Conservation (phyloP, 108 stramenopile species). For the Skeletonema grethae region DNA sequence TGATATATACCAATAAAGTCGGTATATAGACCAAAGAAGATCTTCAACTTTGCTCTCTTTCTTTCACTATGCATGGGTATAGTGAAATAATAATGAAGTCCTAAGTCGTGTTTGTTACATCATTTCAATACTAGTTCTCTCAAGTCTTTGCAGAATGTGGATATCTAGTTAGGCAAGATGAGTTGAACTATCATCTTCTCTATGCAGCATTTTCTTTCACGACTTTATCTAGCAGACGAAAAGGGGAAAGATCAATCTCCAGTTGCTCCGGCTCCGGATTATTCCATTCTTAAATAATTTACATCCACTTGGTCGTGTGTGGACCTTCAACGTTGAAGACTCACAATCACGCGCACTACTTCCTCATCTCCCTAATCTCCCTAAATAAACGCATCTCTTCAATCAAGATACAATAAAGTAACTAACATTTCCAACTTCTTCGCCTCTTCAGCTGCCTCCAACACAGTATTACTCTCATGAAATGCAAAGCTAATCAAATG, state of each 20-base stretch:
- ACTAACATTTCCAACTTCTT: conserved; percentile 89
- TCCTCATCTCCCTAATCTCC: neutral
- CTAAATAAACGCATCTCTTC: conserved; percentile 11
- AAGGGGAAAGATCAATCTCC: neutral
- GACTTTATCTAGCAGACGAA: neutral
- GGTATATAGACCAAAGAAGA: no score
- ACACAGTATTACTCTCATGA: conserved; percentile 90
- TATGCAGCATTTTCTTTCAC: no score
- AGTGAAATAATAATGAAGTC: conserved; percentile 1
- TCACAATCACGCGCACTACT: neutral
- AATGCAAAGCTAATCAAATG: conserved; percentile 94
- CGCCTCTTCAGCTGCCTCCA: conserved; percentile 88
- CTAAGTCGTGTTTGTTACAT: neutral
- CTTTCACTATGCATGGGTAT: neutral
- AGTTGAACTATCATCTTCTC: neutral
- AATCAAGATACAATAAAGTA: conserved; percentile 87
- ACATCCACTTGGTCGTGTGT: neutral
- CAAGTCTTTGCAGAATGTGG: neutral
- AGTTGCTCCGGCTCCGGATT: neutral
- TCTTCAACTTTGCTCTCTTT: neutral
- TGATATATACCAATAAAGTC: neutral
- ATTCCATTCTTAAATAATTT: neutral
- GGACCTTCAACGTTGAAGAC: neutral
- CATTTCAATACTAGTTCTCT: neutral
- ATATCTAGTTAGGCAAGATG: no score